These are phyloP conservation scores for Phialophora tarda DNA, from an alignment of 2,329 filamentous ascomycete genomes.

Conservation along the genomic window DNA sequence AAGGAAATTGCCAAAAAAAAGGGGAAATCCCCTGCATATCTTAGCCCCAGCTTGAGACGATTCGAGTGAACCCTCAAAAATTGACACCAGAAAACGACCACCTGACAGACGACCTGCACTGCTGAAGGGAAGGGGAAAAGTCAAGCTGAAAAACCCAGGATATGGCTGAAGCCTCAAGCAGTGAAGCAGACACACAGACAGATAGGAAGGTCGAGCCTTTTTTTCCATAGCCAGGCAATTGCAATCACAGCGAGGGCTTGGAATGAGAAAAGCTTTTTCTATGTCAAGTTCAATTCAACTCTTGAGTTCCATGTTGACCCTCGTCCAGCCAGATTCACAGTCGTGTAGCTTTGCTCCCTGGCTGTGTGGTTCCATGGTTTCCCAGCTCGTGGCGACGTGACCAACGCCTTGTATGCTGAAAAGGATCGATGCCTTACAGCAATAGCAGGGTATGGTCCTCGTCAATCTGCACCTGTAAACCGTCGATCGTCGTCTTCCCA, in stretches of 20 bases:
- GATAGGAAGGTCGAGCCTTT: not conserved
- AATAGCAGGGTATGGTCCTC: conserved; percentile 34
- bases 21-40: not conserved
- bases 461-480: conserved; percentile 27
- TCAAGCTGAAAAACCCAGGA: not conserved
- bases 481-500: conserved; percentile 30
- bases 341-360: not conserved
- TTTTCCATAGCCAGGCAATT: not conserved
- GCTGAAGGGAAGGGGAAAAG: not conserved
- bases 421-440: not conserved
- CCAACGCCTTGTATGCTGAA: not conserved
- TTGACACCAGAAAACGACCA: not conserved
- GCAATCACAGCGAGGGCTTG: not conserved
- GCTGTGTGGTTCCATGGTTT: not conserved
- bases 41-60: not conserved
- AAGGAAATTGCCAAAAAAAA: not conserved
- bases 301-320: not conserved
- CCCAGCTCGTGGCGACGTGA: not conserved
- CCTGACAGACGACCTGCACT: not conserved
- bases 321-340: not conserved
- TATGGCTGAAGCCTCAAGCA: not conserved
- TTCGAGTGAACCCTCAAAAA: not conserved
- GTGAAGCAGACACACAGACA: not conserved
- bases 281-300: not conserved
- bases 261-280: not conserved